Evolutionary conservation across 2,329 filamentous ascomycete species (phyloP).

Genomic region (Tolypocladium amazonense): DNA sequence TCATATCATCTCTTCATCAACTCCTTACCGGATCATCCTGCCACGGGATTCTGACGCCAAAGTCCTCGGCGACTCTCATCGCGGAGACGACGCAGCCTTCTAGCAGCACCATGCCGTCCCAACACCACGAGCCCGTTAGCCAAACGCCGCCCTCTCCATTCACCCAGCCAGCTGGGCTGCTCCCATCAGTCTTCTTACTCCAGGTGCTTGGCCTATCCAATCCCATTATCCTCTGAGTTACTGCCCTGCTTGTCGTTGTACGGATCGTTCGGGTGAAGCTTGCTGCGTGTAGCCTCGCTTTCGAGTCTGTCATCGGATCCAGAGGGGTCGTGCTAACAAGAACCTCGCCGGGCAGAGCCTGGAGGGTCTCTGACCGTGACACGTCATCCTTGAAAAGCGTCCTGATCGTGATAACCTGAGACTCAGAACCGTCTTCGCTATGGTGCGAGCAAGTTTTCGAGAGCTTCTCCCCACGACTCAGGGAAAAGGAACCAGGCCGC

Average conservation of each 20-base stretch:
- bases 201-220: not conserved
- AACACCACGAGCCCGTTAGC: constrained; percentile 50
- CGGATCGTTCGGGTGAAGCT: constrained; percentile 43
- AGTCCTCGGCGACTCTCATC: constrained; percentile 40
- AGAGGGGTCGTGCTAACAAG: constrained; percentile 43
- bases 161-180: constrained; percentile 24
- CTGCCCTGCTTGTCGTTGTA: constrained; percentile 32
- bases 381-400: constrained; percentile 18
- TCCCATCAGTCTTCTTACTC: constrained; percentile 2
- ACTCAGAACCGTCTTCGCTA: constrained; percentile 8
- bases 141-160: constrained; percentile 45
- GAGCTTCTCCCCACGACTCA: constrained; percentile 1
- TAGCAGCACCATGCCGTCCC: constrained; percentile 53
- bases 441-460: constrained; percentile 16
- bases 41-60: constrained; percentile 36
- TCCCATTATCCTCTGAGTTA: constrained; percentile 36
- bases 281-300: constrained; percentile 31
- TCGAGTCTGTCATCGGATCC: constrained; percentile 20
- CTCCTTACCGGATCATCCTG: not conserved
- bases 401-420: constrained; percentile 24
- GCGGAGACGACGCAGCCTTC: constrained; percentile 51
- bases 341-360: constrained; percentile 38
- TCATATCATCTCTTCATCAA: not conserved
- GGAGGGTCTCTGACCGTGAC: constrained; percentile 37
- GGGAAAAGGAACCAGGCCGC: constrained; percentile 1